Evolutionary conservation across 1,284 basidiomycete species (phyloP), one percentile per base, ranked within the genome.

Genomic region (Athelia psychrophila): DNA sequence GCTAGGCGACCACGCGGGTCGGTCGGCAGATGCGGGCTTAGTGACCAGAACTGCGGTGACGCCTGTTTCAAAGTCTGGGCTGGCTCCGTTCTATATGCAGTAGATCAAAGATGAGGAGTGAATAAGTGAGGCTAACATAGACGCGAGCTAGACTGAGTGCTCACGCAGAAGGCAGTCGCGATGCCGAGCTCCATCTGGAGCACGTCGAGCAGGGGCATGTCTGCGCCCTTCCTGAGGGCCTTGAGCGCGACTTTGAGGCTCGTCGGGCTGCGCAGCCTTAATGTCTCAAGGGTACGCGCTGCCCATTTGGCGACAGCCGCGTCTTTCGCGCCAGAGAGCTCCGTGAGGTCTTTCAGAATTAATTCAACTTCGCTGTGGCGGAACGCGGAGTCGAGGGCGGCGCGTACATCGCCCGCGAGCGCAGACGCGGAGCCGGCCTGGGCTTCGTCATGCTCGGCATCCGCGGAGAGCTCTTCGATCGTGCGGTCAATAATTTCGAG

Each of bases 191-290:
- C 94, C 84, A 91, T 93, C 58, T 88, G 73, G 54, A 97, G 75
- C 4, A 82, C 84, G 54, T 89, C 76, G 20, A 79, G 74, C 45
- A 97, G 74, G 16, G 77, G 69, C 69, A 86, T 72, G 3, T 72
- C 68, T 62, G 77, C 81, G 15, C 91, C 93, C 55, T 76, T 74
- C 48, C 89, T 83, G 56, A 95, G 81, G 12, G 91, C 90, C 59
- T 80, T 72, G 18, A 98, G 75, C 18, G 94, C 83, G 24, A 98
- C 87, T 64, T 90, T 92, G 62, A 97, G 77, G 61, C 93, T 95
- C 2, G 94, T 96, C 3, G 95, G 95, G 66, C 92, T 94, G 49
- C 93, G 83, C 57, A 80, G 61, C 45, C 83, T 73, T 57, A 98
- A 72, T 23, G 75, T 72, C 18, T 75, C 72, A 54, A 89, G 68